phyloP scores from a whole-genome alignment of 129 eudicot species.

The Chrysanthemum makinoi region DNA sequence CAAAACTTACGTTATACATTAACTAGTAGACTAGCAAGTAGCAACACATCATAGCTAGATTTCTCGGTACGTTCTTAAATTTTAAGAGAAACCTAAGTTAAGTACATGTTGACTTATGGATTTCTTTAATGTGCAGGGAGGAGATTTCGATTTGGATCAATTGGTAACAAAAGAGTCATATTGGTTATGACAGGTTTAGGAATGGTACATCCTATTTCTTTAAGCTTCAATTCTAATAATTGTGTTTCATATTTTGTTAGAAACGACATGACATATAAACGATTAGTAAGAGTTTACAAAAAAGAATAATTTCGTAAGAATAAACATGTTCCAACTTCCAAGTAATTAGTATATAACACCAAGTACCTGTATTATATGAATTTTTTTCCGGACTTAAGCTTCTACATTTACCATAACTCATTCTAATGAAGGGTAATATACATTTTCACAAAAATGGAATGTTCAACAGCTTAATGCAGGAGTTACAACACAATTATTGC shows the following conservation, averaged over 20 bases:
- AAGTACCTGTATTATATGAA: too few relatives aligned
- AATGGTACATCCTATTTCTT: slow-evolving; percentile 33
- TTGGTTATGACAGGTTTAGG: slow-evolving; percentile 64
- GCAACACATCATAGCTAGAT: too few relatives aligned
- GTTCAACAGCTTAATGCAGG: slow-evolving; percentile 54
- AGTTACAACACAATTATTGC: slow-evolving; percentile 44
- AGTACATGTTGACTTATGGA: not conserved
- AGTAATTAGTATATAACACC: too few relatives aligned
- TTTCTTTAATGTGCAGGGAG: slow-evolving; percentile 30
- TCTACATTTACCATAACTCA: too few relatives aligned
- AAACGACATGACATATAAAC: not conserved
- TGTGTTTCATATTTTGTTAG: not conserved
- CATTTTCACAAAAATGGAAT: not conserved
- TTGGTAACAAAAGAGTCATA: slow-evolving; percentile 38
- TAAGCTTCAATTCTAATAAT: not conserved
- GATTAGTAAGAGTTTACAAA: too few relatives aligned
- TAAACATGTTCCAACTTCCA: too few relatives aligned
- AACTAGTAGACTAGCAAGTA: not conserved
- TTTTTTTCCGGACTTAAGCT: too few relatives aligned
- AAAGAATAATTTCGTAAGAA: too few relatives aligned
- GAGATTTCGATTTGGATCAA: slow-evolving; percentile 53
- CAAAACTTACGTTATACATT: too few relatives aligned
- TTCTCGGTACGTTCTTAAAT: too few relatives aligned
- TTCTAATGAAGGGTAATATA: too few relatives aligned
- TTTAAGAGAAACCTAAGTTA: not conserved